phyloP scores from a whole-genome alignment of 345 rosid species.

The Jatropha curcas region DNA sequence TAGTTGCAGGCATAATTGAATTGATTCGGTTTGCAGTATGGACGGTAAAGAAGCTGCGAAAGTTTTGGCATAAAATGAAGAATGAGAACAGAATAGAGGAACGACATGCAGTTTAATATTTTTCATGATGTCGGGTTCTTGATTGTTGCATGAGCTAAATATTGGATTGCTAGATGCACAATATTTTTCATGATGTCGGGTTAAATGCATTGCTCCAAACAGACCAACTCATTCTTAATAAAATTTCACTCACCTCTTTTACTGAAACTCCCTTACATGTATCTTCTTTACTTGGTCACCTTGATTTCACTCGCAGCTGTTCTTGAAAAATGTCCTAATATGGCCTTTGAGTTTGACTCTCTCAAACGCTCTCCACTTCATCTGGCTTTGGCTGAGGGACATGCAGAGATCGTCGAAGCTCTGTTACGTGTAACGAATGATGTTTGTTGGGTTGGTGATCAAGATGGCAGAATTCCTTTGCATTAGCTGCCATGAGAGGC shows the following conservation, averaged over 20 bases:
- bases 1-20: no score
- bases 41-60: no score
- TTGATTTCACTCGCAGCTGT: slow-evolving; percentile 9
- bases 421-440: neutral
- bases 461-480: slow-evolving; percentile 2
- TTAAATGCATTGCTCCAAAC: neutral
- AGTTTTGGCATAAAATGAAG: no score
- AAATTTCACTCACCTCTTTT: neutral
- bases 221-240: slow-evolving; percentile 2
- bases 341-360: neutral
- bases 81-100: no score
- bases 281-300: slow-evolving; percentile 4
- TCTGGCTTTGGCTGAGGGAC: slow-evolving; percentile 12
- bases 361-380: slow-evolving; percentile 1
- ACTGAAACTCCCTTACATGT: slow-evolving; percentile 9
- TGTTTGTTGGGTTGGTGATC: neutral
- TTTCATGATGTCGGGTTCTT: no score
- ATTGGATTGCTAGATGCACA: no score
- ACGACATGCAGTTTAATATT: no score
- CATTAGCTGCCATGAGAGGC: slow-evolving; percentile 13
- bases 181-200: neutral
- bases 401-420: neutral
- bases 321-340: neutral
- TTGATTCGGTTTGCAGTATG: no score
- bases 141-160: no score